Evolutionary conservation across 371 early-diverging fungal genomes (phyloP), one percentile per base, ranked within the genome.

Genomic region (Rhizopus arrhizus): DNA sequence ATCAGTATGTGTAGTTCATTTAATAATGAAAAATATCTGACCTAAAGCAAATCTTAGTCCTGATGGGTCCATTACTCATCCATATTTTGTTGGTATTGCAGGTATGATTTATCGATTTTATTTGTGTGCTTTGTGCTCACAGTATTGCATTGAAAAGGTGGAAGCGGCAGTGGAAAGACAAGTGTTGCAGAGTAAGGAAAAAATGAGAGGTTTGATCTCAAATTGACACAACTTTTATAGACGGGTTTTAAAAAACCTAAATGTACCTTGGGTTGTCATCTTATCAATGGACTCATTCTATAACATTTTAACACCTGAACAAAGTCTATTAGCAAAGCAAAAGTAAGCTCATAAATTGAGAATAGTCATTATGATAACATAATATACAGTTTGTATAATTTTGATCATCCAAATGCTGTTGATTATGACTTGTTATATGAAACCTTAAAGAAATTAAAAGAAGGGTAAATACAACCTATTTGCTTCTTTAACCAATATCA

Each of bases 281-380:
- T 56, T 96, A 33, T 93, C 90, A 41, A 95, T 95, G 96, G 97
- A 96, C 74, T 92, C 93, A 3, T 96, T 95, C 70, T 96, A 96
- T 81, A 93, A 91, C 61, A 73, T 83, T 10, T 77, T 96, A 63
- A 85, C 80, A 10, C 85, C 86, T 4, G 93, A 94, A 59, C 84
- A 95, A 62, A 82, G 80, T 53, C 77, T 68, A 53, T 70, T 75
- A 65, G 89, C 89, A 4, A 77, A 84, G 47, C 74, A 79, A 49
- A 92, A 75, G 36, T 36, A 36, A 36, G 36, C 6, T 9, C 11
- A 11, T 9, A 36, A 36, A 36, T 36, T 0, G 87, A 89, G 87
- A 85, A 12, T 45, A 22, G 11, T 12, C 9, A 45, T 12, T 15
- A 45, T 45, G 9, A 12, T 6, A 15, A 36, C 9, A 1, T 36